A percentile compares a stretch with the other conserved stretches of the same genome.
Conservation (phyloP, 352 stramenopile species). For the Phytophthora vignae region DNA sequence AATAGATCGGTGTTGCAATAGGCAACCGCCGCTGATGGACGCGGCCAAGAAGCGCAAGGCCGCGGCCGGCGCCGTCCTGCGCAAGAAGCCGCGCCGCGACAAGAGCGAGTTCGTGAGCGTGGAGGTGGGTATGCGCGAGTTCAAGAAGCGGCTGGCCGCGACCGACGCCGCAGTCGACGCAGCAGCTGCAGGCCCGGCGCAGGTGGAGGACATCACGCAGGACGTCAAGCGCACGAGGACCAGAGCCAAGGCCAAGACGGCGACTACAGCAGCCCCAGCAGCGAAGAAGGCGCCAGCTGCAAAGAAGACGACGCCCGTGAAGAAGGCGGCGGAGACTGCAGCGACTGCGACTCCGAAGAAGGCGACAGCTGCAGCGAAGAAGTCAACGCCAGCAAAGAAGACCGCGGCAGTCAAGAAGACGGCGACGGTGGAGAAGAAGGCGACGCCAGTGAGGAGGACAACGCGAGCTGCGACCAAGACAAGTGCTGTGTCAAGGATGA, state of each 20-base stretch:
- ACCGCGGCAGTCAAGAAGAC: conserved; percentile 9
- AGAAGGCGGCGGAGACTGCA: neutral
- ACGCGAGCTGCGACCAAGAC: conserved; percentile 1
- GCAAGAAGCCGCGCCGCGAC: conserved; percentile 49
- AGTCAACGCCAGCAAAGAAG: conserved; percentile 12
- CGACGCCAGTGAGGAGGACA: neutral
- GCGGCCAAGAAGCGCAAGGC: conserved; percentile 43
- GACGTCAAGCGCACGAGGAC: conserved; percentile 18
- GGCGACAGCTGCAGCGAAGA: conserved; percentile 11
- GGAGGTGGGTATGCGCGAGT: conserved; percentile 75
- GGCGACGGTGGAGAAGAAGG: neutral
- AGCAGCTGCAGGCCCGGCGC: neutral
- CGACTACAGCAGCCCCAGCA: conserved; percentile 4
- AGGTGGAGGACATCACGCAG: conserved; percentile 27
- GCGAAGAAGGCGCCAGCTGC: conserved; percentile 13
- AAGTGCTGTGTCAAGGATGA: conserved; percentile 10
- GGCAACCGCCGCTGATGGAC: conserved; percentile 25
- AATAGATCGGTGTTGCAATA: neutral
- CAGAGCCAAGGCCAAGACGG: conserved; percentile 13
- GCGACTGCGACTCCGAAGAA: conserved; percentile 11
- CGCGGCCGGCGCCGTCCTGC: neutral
- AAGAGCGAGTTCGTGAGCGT: conserved; percentile 82
- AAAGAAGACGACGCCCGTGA: conserved; percentile 13
- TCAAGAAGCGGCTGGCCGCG: conserved; percentile 61
- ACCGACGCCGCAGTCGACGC: neutral